Evolutionary conservation across 202 grass and related monocot species (phyloP), one percentile per base, ranked within the genome.

Genomic region (Panicum hallii): DNA sequence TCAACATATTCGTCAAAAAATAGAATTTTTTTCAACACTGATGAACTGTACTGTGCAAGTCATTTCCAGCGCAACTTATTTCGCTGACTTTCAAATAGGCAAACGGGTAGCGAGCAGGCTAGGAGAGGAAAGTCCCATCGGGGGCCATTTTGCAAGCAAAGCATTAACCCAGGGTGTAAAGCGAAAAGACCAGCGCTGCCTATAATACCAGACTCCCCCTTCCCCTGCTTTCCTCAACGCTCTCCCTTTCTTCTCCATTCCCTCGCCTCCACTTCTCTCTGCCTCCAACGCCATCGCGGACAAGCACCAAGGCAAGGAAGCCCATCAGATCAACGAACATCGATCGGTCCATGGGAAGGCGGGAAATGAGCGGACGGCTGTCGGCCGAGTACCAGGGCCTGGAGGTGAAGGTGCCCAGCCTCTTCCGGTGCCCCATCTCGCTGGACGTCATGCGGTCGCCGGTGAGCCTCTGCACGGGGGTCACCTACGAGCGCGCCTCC

Each of bases 381-480:
- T 30, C 80, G 19, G 45, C 65, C 67, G 85, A 87, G 71, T 82
- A 82, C 79, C 84, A 90, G 40, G 87, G 81, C 32, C 82, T 95
- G 45, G 82, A 90, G 88, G 73, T 95, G 23, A 90, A 84, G 71
- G 82, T 92, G 11, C 90, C 90, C 3, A 88, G 46, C 70, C 66
- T 89, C 15, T 95, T 95, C 50, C 90, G 93, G 28, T 95, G 93
- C 88, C 93, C 93, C 34, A 95, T 95, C 44, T 95, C 93, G 0
- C 86, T 95, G 40, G 93, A 90, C 52, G 93, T 95, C 17, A 95
- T 95, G 93, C 82, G 85, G 17, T 95, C 93, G 44, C 93, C 93
- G 14, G 93, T 95, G 38, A 92, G 93, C 83, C 90, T 95, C 49
- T 85, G 76, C 78, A 95, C 93, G 10, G 93, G 93, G 46, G 76